phyloP scores from a whole-genome alignment of 2,329 filamentous ascomycete species.

The Didymella pomorum region DNA sequence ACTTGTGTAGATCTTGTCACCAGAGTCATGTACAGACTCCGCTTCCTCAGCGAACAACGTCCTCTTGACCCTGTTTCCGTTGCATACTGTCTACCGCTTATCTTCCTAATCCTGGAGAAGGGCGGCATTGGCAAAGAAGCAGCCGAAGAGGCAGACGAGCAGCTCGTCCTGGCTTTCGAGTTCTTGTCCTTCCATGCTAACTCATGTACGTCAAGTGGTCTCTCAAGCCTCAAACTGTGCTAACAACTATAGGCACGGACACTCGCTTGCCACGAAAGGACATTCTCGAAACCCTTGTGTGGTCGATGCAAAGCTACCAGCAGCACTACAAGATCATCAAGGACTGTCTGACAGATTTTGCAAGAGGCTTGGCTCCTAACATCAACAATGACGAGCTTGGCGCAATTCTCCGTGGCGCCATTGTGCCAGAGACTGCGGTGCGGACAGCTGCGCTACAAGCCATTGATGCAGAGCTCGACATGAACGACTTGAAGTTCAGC shows the following conservation, averaged over 20 bases:
- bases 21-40: conserved; percentile 86
- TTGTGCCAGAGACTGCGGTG: conserved; percentile 80
- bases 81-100: conserved; percentile 83
- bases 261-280: conserved; percentile 77
- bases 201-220: conserved; percentile 61
- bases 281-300: conserved; percentile 74
- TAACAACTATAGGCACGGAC: conserved; percentile 65
- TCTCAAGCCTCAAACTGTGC: conserved; percentile 6
- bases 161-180: conserved; percentile 87
- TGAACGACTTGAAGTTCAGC: conserved; percentile 85
- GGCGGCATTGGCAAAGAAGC: conserved; percentile 75
- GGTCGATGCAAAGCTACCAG: conserved; percentile 84
- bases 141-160: conserved; percentile 83
- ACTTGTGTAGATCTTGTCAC: conserved; percentile 67
- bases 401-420: conserved; percentile 78
- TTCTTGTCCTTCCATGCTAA: conserved; percentile 88
- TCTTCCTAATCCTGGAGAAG: conserved; percentile 79
- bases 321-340: conserved; percentile 96
- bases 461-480: conserved; percentile 88
- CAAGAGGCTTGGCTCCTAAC: conserved; percentile 83
- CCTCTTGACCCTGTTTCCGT: conserved; percentile 89
- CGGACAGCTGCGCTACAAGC: conserved; percentile 86
- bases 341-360: conserved; percentile 87
- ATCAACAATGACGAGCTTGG: conserved; percentile 76
- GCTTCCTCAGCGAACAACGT: conserved; percentile 91